Evolutionary conservation across 2,329 filamentous ascomycete species (phyloP), one percentile per base, ranked within the genome.

Genomic region (Cytospora schulzeri): DNA sequence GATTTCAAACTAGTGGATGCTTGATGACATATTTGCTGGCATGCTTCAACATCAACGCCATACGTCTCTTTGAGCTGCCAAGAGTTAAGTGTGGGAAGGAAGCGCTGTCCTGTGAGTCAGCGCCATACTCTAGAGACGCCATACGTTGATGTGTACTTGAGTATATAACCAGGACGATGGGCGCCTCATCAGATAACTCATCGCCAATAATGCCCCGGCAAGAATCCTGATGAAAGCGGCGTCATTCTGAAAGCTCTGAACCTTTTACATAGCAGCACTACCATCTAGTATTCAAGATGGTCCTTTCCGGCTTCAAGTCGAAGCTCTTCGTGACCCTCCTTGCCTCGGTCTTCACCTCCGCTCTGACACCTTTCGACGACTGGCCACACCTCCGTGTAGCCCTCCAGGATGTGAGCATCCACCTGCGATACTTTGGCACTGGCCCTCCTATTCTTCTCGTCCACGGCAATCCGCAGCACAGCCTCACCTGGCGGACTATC

Each of bases 391-490:
- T 72, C 14, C 73, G 76, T 1, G 72, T 78, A 31, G 73, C 74
- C 0, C 66, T 77, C 0, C 57, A 77, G 12, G 74, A 78, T n/a
- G 76, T 78, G 0, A 77, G 76, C 64, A 79, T 80, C 52, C 78
- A 79, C 69, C 76, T 78, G 54, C 75, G 78, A 22, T 79, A 80
- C 54, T 73, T 74, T 0, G 78, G 77, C 3, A 73, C 73, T 1
- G 77, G 77, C 1, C 77, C 78, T 0, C 77, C 78, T 0, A 59
- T 79, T 0, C 72, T 79, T 6, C 75, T 79, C 12, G 74, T 79
- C 4, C 78, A 80, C 57, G 78, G 78, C 9, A 78, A 76, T 38
- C 77, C 78, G 1, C 76, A 80, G 54, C 73, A 75, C 62, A 78
- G 75, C 54, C 66, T 79, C 26, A 77, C 76, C 1, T 79, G 77